These are phyloP conservation scores for Penicillium sclerotiorum DNA, from an alignment of 2,329 filamentous ascomycete genomes.

Conservation along the genomic window DNA sequence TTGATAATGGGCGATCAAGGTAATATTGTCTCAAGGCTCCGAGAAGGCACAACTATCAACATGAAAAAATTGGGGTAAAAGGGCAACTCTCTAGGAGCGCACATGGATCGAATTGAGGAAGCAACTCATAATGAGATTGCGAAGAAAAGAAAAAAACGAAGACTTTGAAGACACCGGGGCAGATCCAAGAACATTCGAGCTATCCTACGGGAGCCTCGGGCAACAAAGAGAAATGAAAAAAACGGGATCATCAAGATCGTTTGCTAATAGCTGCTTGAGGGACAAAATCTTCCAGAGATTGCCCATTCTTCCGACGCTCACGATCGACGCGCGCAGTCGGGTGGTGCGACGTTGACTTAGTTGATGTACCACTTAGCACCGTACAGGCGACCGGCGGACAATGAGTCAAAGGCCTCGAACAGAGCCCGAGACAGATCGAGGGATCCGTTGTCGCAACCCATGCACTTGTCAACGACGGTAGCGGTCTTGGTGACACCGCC, in stretches of 20 bases:
- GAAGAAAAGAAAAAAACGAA: neutral
- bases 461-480: constrained; percentile 73
- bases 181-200: neutral
- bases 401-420: constrained; percentile 54
- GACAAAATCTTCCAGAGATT: constrained; percentile 28
- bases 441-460: constrained; percentile 60
- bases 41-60: constrained; percentile 22
- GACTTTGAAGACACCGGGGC: no score
- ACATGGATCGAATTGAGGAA: constrained; percentile 22
- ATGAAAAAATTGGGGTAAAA: constrained; percentile 11
- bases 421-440: constrained; percentile 65
- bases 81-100: constrained; percentile 25
- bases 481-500: constrained; percentile 62
- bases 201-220: neutral
- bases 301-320: constrained; percentile 8
- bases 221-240: constrained; percentile 17
- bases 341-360: constrained; percentile 20
- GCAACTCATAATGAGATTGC: constrained; percentile 7
- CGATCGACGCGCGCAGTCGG: constrained; percentile 22
- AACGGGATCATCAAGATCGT: constrained; percentile 23
- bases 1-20: constrained; percentile 13
- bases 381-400: constrained; percentile 43
- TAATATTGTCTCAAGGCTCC: constrained; percentile 26
- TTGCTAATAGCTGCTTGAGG: neutral
- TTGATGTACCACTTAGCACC: constrained; percentile 47